Base-by-base conservation (phyloP, 345 rosid species). In the Ailanthus altissimus region DNA sequence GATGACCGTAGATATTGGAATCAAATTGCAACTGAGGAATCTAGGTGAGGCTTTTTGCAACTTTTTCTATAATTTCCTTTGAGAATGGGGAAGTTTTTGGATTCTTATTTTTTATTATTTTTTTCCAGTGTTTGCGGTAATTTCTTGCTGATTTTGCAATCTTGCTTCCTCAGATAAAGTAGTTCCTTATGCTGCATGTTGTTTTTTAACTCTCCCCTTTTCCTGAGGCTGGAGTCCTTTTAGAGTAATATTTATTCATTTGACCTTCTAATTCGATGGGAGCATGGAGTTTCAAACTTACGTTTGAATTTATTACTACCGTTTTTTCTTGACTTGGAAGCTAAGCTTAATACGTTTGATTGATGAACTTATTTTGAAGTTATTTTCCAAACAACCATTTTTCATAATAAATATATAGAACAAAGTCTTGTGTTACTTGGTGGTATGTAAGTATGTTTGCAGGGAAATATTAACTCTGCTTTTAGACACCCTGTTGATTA, bases 1-100 rank as follows among this genome's bases (percentile, higher is more conserved):
- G 96, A 95, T 86, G 98, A 95, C 82, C 85, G 99, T 64, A 86
- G 99, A 85, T 93, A 95, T 70, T 95, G 99, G 99, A 95, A 86
- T 79, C 88, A 87, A 80, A 79, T 95, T 66, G 90, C 89, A 9
- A 82, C 91, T 0, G 98, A 88, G 67, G 99, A 95, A 79, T 95
- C 99, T 79, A 88, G 96, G 99, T 93, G 81, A 86, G 90, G 42
- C 45, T 75, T 46, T 5, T 13, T 66, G 57, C 25, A 78, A 47
- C 21, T 28, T 6, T 59, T 26, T 5, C 71, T 8, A 32, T 38
- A 42, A 23, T 65, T 42, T 28, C 38, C 32, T 4, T 60, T 72
- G 62, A 68, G 54, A 59, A 40, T 81, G 32, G 49, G 50, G 64
- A 83, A 51, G 6, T 57, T 83, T 43, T 75, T 66, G 23, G 81